These are phyloP conservation scores for Calamus simplicifolius DNA, from an alignment of 176 grass and related monocot genomes.

Conservation along the genomic window DNA sequence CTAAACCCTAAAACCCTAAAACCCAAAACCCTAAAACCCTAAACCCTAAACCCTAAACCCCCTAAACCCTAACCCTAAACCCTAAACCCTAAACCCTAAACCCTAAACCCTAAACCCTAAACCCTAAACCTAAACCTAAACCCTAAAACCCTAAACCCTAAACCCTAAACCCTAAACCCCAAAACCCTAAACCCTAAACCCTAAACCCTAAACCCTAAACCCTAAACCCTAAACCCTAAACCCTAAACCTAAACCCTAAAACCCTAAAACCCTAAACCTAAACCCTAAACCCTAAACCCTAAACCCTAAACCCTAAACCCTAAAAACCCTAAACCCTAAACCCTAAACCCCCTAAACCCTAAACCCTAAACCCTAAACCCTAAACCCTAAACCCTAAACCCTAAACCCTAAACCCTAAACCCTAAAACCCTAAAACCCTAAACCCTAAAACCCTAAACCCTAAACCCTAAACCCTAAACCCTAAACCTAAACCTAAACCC, in stretches of 20 bases:
- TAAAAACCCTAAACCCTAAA: slow-evolving; percentile 5
- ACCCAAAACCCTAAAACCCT: slow-evolving; percentile 12
- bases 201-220: slow-evolving; percentile 13
- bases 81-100: slow-evolving; percentile 23
- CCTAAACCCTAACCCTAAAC: slow-evolving; percentile 10
- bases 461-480: slow-evolving; percentile 16
- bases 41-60: slow-evolving; percentile 18
- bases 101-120: slow-evolving; percentile 12
- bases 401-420: slow-evolving; percentile 13
- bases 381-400: slow-evolving; percentile 7
- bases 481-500: slow-evolving; percentile 15
- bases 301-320: slow-evolving; percentile 26
- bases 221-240: slow-evolving; percentile 21
- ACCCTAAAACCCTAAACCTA: slow-evolving; percentile 7
- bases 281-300: slow-evolving; percentile 19
- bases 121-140: slow-evolving; percentile 11
- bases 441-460: slow-evolving; percentile 16
- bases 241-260: slow-evolving; percentile 15
- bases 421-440: slow-evolving; percentile 25
- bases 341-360: slow-evolving; percentile 9
- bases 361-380: slow-evolving; percentile 17
- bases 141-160: slow-evolving; percentile 9
- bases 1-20: slow-evolving; percentile 11
- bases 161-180: slow-evolving; percentile 19
- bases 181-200: slow-evolving; percentile 18